Evolutionary conservation across 768 basidiomycete species (phyloP), one percentile per base, ranked within the genome.

Genomic region (Lepiota venenata): DNA sequence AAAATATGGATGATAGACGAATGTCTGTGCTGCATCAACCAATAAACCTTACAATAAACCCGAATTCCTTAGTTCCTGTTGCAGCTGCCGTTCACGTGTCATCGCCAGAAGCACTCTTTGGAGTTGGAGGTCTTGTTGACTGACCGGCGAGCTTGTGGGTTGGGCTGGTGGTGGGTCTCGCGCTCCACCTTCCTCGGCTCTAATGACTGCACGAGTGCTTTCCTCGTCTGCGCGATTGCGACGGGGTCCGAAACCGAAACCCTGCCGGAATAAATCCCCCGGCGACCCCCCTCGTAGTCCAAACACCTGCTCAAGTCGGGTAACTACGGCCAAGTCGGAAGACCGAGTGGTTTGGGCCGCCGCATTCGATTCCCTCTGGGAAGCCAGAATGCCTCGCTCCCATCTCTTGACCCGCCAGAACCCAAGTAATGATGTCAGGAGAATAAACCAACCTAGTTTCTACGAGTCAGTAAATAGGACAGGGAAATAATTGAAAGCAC

Each of bases 351-450:
- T 41, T 38, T 55, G 63, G 50, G 40, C 42, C 21, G 66, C 37
- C n/a, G 61, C 42, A 44, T 49, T 58, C 22, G 64, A 54, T 14
- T 73, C 69, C 40, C 65, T 72, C 57, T 80, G 80, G 5, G 87
- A 82, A 8, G 80, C 75, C 20, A 89, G 73, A 53, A 93, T 86
- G 14, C 86, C 82, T 54, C 80, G 76, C 66, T 93, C 91, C 91
- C 91, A 93, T 45, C 89, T 83, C 66, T 93, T 93, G 54, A 93
- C 88, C 36, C 91, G 84, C 87, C 88, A 92, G 71, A 85, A 97
- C 21, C 90, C 85, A 39, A 96, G 87, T 8, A 95, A 63, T n/a
- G 91, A 91, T 1, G 93, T 97, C 50, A 98, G 76, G 38, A 98
- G 80, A 46, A 71, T 61, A 56, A 72, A 73, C 71, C 65, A 71